phyloP scores from a whole-genome alignment of 2,329 filamentous ascomycete species.

The Aureobasidium zeae region DNA sequence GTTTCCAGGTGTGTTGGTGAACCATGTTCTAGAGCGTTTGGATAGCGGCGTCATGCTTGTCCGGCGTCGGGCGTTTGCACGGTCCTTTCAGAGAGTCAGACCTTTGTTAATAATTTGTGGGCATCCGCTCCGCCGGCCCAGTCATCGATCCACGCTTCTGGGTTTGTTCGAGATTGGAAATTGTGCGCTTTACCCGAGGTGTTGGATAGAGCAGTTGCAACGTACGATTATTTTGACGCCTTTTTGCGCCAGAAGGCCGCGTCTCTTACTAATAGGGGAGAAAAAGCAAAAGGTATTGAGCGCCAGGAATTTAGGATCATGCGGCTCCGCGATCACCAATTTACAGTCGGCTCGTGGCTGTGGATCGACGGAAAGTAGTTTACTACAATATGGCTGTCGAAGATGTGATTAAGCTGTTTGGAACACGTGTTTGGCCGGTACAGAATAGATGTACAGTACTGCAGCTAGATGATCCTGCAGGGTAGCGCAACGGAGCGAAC shows the following conservation, averaged over 20 bases:
- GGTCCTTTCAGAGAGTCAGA: no score
- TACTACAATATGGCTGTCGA: no score
- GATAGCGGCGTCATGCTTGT: no score
- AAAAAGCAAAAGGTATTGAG: not conserved
- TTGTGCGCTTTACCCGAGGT: not conserved
- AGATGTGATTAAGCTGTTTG: no score
- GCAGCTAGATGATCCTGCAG: not conserved
- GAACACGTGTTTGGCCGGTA: no score
- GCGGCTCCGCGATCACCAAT: constrained; percentile 1
- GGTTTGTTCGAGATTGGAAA: not conserved
- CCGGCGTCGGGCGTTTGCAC: not conserved
- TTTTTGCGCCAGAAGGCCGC: not conserved
- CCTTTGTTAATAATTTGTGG: no score
- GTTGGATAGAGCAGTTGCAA: not conserved
- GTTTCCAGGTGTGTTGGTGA: no score
- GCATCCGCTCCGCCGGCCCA: constrained; percentile 10
- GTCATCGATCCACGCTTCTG: constrained; percentile 3
- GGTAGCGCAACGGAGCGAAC: not conserved
- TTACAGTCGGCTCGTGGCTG: constrained; percentile 1
- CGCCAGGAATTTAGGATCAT: no score
- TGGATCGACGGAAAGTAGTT: constrained; percentile 7
- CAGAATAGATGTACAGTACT: not conserved
- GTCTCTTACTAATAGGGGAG: not conserved
- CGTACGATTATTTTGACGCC: not conserved
- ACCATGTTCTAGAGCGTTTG: no score